These are phyloP conservation scores for Xylaria sp. DNA, from an alignment of 2,329 filamentous ascomycete genomes.

Conservation along the genomic window DNA sequence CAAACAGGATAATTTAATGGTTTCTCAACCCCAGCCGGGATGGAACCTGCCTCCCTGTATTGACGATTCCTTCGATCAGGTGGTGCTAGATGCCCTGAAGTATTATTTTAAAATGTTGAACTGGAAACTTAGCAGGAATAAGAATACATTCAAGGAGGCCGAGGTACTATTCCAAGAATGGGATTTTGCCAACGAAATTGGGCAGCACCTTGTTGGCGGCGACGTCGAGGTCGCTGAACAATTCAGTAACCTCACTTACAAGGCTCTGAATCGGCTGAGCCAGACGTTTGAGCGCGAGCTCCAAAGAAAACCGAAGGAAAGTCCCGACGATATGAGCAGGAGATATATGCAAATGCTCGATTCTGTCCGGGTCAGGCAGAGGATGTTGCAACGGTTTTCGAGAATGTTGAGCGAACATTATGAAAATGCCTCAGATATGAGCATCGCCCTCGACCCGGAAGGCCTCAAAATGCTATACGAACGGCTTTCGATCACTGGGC, in stretches of 20 bases:
- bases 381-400: constrained; percentile 95
- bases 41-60: constrained; percentile 97
- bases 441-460: constrained; percentile 71
- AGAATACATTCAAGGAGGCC: constrained; percentile 98
- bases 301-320: constrained; percentile 81
- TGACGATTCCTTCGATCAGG: constrained; percentile 91
- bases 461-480: constrained; percentile 78
- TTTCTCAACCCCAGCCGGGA: constrained; percentile 83
- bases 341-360: constrained; percentile 94
- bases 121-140: constrained; percentile 96
- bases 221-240: constrained; percentile 98
- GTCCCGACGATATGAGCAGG: constrained; percentile 88
- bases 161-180: constrained; percentile 97
- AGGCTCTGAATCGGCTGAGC: constrained; percentile 85
- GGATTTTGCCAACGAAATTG: constrained; percentile 95
- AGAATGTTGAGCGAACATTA: constrained; percentile 90
- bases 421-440: constrained; percentile 95
- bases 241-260: constrained; percentile 91
- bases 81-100: constrained; percentile 88
- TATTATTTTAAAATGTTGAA: constrained; percentile 99
- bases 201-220: constrained; percentile 85
- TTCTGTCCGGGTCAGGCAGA: constrained; percentile 91
- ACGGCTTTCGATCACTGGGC: constrained; percentile 76
- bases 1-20: constrained; percentile 83
- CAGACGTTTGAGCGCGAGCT: constrained; percentile 91